Base-by-base conservation (phyloP, 768 basidiomycete genomes). In the Mycena olivaceomarginata region DNA sequence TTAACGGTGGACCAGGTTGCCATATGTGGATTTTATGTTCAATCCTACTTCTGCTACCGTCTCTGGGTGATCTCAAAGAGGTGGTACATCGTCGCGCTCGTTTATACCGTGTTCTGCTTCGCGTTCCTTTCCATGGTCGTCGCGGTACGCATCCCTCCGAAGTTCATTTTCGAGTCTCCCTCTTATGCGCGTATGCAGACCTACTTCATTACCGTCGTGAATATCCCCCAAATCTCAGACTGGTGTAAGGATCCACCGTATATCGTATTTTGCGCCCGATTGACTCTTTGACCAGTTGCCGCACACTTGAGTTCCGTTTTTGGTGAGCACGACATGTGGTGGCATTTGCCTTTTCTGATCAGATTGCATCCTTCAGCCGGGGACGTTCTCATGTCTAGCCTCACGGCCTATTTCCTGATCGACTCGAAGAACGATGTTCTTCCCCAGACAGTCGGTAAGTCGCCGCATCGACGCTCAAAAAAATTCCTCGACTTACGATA, bases 1-100 rank as follows among this genome's bases (percentile, higher is more conserved):
- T 15, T 16, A 62, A 7, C 25, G 22, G 39, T 69, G 9, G 41
- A 20, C 18, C 20, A 86, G 85, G 83, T 84, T 9, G 84, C 85
- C 12, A 72, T 75, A 18, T 84, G 85, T 20, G 84, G 81, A 37
- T 56, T 83, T 40, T 85, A 85, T 70, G 85, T 86, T 31, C 85
- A 86, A 69, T 31, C 74, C 1, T 86, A 82, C 76, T 86, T 84
- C 71, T 82, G 81, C 56, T 81, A 81, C 59, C 83, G 86, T 10
- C 81, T 86, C 46, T 85, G 76, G 70, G 75, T 79, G 22, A 83
- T 86, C 39, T 85, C 85, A 2, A 79, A 76, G 22, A 81, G 70
- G 6, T 74, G 73, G 70, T 83, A 74, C 67, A 79, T 84, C 39
- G 81, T 83, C 45, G 73, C 66, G 3, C 83, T 83, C 5, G 62